Evolutionary conservation across 2,329 filamentous ascomycete species (phyloP).

Genomic region (Cladophialophora psammophila): DNA sequence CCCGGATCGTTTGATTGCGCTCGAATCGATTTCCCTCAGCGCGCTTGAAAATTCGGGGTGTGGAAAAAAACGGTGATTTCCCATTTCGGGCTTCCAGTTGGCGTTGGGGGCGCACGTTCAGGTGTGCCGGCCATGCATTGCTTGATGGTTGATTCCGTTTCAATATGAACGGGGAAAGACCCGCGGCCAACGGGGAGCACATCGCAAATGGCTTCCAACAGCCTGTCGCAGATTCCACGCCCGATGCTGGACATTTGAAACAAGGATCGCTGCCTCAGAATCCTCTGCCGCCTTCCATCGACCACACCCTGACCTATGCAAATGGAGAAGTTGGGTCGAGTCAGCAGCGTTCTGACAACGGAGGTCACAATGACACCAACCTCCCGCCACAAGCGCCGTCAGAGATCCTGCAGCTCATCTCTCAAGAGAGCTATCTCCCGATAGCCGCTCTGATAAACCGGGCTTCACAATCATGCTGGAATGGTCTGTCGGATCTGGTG

Average conservation of each 20-base stretch:
- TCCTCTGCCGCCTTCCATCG: constrained; percentile 4
- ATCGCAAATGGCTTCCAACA: constrained; percentile 34
- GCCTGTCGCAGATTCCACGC: constrained; percentile 11
- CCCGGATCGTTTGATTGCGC: not conserved
- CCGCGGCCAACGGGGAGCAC: constrained; percentile 34
- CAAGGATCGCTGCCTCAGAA: constrained; percentile 7
- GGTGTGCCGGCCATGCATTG: constrained; percentile 36
- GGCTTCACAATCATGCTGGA: constrained; percentile 82
- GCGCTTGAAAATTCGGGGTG: constrained; percentile 1
- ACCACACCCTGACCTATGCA: constrained; percentile 4
- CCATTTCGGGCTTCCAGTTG: constrained; percentile 12
- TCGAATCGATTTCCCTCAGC: not conserved
- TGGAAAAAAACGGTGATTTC: constrained; percentile 6
- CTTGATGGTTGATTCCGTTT: constrained; percentile 33
- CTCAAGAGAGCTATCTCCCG: constrained; percentile 60
- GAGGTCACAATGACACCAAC: constrained; percentile 5
- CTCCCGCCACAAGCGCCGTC: constrained; percentile 22
- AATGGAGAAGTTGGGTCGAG: constrained; percentile 25
- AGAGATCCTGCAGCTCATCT: constrained; percentile 35
- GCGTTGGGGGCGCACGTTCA: constrained; percentile 27
- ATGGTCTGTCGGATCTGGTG: constrained; percentile 75
- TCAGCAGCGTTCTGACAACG: constrained; percentile 12
- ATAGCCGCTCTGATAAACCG: constrained; percentile 77
- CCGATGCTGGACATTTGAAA: constrained; percentile 20
- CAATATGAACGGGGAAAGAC: constrained; percentile 40